Conservation (phyloP, 2,329 filamentous ascomycete genomes). For the Neopestalotiopsis sp. region DNA sequence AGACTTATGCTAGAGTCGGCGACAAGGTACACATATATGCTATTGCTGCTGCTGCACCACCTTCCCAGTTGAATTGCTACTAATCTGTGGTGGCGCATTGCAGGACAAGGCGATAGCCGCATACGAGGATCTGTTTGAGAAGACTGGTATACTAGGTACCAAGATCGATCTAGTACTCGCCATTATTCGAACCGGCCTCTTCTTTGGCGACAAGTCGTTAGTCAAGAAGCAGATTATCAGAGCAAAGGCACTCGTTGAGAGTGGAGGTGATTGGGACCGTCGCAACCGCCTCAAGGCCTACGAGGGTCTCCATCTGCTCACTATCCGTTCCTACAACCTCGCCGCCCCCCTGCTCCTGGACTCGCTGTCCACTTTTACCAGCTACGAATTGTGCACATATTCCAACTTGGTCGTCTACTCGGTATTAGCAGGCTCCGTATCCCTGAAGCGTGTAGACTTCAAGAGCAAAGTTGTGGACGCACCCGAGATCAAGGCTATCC, state of each 20-base stretch:
- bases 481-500: constrained; percentile 95
- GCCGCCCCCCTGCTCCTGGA: constrained; percentile 94
- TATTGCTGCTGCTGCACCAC: neutral
- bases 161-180: constrained; percentile 98
- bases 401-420: constrained; percentile 94
- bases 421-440: constrained; percentile 90
- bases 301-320: constrained; percentile 91
- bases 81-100: constrained; percentile 3
- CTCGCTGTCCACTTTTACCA: constrained; percentile 96
- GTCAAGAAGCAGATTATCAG: constrained; percentile 95
- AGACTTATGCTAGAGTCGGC: constrained; percentile 93
- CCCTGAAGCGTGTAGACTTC: constrained; percentile 96
- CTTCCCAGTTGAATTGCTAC: constrained; percentile 20
- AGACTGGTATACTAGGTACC: constrained; percentile 93
- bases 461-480: constrained; percentile 99
- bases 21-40: constrained; percentile 73
- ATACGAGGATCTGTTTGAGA: constrained; percentile 93
- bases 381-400: constrained; percentile 97
- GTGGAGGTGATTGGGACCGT: constrained; percentile 97
- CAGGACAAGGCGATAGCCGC: constrained; percentile 93
- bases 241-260: constrained; percentile 87
- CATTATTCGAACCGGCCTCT: constrained; percentile 93
- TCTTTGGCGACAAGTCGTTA: constrained; percentile 90
- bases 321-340: constrained; percentile 85
- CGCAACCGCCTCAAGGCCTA: constrained; percentile 99